Evolutionary conservation across 192 early-diverging fungal genomes (phyloP).

Genomic region (Coemansia sp.): DNA sequence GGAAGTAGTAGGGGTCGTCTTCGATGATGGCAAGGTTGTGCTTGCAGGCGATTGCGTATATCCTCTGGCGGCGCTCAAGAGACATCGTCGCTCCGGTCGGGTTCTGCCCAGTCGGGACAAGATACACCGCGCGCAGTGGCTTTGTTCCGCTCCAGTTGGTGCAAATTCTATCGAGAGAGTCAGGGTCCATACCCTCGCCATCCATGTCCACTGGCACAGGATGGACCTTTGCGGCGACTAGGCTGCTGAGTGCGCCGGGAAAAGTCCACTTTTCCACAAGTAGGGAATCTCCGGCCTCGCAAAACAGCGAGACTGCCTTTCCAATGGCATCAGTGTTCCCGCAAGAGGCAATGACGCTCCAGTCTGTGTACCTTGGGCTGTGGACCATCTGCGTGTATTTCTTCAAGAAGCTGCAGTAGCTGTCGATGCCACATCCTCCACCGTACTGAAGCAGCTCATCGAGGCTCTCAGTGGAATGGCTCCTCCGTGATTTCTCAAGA

Average conservation of each 20-base stretch:
- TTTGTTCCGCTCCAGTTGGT: slow-evolving; percentile 48
- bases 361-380: slow-evolving; percentile 58
- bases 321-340: slow-evolving; percentile 61
- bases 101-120: slow-evolving; percentile 85
- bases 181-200: slow-evolving; percentile 63
- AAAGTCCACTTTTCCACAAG: slow-evolving; percentile 65
- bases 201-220: slow-evolving; percentile 58
- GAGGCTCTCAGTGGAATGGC: slow-evolving; percentile 27
- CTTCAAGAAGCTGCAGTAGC: slow-evolving; percentile 55
- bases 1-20: slow-evolving; percentile 94
- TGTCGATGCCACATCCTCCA: slow-evolving; percentile 51
- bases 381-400: slow-evolving; percentile 53
- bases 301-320: slow-evolving; percentile 57
- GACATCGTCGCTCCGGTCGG: slow-evolving; percentile 85
- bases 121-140: slow-evolving; percentile 61
- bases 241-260: slow-evolving; percentile 56
- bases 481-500: slow-evolving; percentile 32
- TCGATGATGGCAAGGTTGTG: slow-evolving; percentile 87
- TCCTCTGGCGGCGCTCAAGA: slow-evolving; percentile 67
- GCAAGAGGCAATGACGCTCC: slow-evolving; percentile 63
- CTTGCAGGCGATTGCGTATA: slow-evolving; percentile 74
- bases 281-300: slow-evolving; percentile 59
- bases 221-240: slow-evolving; percentile 47
- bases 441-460: slow-evolving; percentile 64
- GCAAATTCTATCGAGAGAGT: slow-evolving; percentile 56